These are phyloP conservation scores for Coprinellus micaceus DNA, from an alignment of 768 basidiomycete species.

Conservation along the genomic window DNA sequence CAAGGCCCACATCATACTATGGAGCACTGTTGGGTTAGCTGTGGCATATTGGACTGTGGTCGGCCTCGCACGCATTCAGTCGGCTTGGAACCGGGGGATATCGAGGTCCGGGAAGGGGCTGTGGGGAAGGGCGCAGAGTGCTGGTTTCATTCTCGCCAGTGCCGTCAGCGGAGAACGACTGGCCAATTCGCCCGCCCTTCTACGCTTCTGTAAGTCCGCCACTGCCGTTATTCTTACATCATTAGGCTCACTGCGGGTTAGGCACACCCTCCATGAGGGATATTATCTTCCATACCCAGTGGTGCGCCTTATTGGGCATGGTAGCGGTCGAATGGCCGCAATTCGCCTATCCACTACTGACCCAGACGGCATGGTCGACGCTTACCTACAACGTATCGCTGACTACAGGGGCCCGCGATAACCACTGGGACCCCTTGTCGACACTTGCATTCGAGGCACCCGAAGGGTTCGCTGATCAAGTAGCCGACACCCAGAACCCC, in stretches of 20 bases:
- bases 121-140: constrained; percentile 74
- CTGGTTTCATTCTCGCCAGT: constrained; percentile 86
- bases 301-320: constrained; percentile 86
- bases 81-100: constrained; percentile 79
- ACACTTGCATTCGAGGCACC: constrained; percentile 61
- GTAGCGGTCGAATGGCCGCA: constrained; percentile 94
- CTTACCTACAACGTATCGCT: constrained; percentile 54
- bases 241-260: constrained; percentile 25
- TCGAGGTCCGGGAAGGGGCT: constrained; percentile 54
- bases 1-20: constrained; percentile 62
- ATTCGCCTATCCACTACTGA: constrained; percentile 39
- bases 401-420: constrained; percentile 39
- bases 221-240: neutral
- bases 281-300: constrained; percentile 90
- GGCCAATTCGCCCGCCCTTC: constrained; percentile 76
- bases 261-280: constrained; percentile 92
- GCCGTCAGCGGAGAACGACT: constrained; percentile 91
- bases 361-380: constrained; percentile 32
- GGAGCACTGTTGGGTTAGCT: constrained; percentile 68
- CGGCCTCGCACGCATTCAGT: constrained; percentile 72
- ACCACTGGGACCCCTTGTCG: constrained; percentile 68
- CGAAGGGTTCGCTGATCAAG: constrained; percentile 66
- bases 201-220: constrained; percentile 75
- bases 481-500: constrained; percentile 65
- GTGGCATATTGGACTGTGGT: constrained; percentile 81